A percentile compares a stretch with the other conserved stretches of the same genome.
phyloP scores from a whole-genome alignment of 768 basidiomycete species.

The Kwoniella sp. region DNA sequence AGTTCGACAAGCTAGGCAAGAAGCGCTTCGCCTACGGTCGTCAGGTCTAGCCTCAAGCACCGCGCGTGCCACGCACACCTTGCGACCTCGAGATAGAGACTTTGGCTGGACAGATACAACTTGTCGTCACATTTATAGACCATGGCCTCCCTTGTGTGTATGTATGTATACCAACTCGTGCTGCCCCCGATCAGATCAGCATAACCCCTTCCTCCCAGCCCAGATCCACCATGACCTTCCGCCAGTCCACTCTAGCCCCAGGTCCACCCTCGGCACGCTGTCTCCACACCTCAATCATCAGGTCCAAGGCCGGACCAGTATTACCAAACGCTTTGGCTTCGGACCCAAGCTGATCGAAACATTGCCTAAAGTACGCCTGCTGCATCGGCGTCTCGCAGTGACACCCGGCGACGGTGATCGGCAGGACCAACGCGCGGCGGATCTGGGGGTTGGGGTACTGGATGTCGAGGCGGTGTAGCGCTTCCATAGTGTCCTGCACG shows the following conservation, averaged over 20 bases:
- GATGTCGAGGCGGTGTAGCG: slow-evolving; percentile 11
- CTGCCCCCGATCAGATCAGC: slow-evolving; percentile 8
- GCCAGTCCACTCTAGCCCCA: slow-evolving; percentile 11
- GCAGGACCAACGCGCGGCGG: slow-evolving; percentile 18
- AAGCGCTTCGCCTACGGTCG: too few species aligned
- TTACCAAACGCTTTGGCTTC: slow-evolving; percentile 27
- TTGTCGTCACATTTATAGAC: too few species aligned
- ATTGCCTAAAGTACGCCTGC: slow-evolving; percentile 9
- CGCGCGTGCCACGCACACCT: not conserved
- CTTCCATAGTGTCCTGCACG: slow-evolving; percentile 14
- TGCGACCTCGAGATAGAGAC: not conserved
- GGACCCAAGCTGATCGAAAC: slow-evolving; percentile 12
- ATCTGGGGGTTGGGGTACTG: slow-evolving; percentile 7
- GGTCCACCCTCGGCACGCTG: not conserved
- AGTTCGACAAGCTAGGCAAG: slow-evolving; percentile 13
- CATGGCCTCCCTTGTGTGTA: too few species aligned
- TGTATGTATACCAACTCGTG: not conserved
- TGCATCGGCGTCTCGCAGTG: slow-evolving; percentile 10
- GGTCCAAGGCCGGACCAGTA: slow-evolving; percentile 11
- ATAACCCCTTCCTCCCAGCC: slow-evolving; percentile 19
- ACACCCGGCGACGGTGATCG: slow-evolving; percentile 27
- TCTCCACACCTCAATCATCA: slow-evolving; percentile 29
- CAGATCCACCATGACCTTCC: slow-evolving; percentile 14
- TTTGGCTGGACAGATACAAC: too few species aligned
- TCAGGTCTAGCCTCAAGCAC: too few species aligned